A percentile compares a stretch with the other conserved stretches of the same genome.
Evolutionary conservation across 2,329 filamentous ascomycete species (phyloP).

Genomic region (Aspergillus pseudonomiae): DNA sequence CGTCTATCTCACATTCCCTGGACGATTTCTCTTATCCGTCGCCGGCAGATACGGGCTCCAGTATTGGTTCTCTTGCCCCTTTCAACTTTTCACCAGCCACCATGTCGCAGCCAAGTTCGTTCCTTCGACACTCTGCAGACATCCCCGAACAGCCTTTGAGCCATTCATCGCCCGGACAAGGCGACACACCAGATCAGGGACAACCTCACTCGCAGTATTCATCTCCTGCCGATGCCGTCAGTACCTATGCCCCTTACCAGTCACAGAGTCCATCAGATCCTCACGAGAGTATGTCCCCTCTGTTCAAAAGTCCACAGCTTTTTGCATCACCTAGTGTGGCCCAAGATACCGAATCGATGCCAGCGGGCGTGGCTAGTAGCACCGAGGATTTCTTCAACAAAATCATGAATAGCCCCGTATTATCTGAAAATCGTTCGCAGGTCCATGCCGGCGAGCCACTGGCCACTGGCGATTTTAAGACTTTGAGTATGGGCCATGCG

Average conservation of each 20-base stretch:
- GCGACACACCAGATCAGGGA: not conserved
- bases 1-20: slow-evolving; percentile 19
- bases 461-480: not conserved
- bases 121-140: slow-evolving; percentile 34
- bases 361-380: not conserved
- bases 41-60: slow-evolving; percentile 28
- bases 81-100: slow-evolving; percentile 36
- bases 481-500: not conserved
- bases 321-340: slow-evolving; percentile 4
- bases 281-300: slow-evolving; percentile 13
- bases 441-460: not conserved
- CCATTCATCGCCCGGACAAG: slow-evolving; percentile 11
- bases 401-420: slow-evolving; percentile 14
- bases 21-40: slow-evolving; percentile 24
- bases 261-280: slow-evolving; percentile 12
- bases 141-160: slow-evolving; percentile 42
- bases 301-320: slow-evolving; percentile 13
- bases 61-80: slow-evolving; percentile 28
- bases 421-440: not conserved
- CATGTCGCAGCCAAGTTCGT: slow-evolving; percentile 41
- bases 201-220: not conserved
- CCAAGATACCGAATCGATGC: slow-evolving; percentile 1
- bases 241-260: slow-evolving; percentile 7
- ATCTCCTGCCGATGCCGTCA: slow-evolving; percentile 4
- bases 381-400: slow-evolving; percentile 18